Evolutionary conservation across 2,329 filamentous ascomycete genomes (phyloP).

Genomic region (Pseudocercospora pini-densiflorae): DNA sequence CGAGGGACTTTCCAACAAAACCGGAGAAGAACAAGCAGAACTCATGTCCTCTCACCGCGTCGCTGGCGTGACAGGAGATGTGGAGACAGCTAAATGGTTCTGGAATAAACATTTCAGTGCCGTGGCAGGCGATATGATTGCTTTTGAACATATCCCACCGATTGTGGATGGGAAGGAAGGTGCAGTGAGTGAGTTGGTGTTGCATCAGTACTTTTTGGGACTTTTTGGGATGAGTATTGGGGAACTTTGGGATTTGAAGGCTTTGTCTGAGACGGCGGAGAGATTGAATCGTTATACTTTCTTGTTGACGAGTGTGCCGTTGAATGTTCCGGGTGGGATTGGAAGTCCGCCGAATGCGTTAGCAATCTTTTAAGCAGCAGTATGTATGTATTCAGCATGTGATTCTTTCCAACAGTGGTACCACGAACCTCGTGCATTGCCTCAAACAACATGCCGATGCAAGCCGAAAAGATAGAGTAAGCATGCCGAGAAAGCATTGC

Average conservation of each 20-base stretch:
- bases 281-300: conserved; percentile 48
- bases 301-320: conserved; percentile 49
- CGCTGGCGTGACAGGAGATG: conserved; percentile 52
- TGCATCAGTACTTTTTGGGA: conserved; percentile 48
- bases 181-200: conserved; percentile 30
- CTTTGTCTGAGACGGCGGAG: conserved; percentile 44
- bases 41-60: conserved; percentile 46
- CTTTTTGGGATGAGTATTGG: conserved; percentile 52
- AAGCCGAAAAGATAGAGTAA: not conserved
- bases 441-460: not conserved
- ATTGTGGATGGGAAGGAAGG: conserved; percentile 33
- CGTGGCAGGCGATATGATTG: conserved; percentile 61
- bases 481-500: not conserved
- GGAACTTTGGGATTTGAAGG: conserved; percentile 52
- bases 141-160: conserved; percentile 52
- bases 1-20: conserved; percentile 47
- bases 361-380: conserved; percentile 37
- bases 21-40: conserved; percentile 44
- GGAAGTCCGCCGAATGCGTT: conserved; percentile 41
- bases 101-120: conserved; percentile 63
- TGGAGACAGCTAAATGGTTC: conserved; percentile 59
- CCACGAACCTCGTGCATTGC: not conserved
- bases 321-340: conserved; percentile 48
- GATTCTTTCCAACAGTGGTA: too few relatives aligned
- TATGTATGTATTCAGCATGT: too few relatives aligned